Percentiles rank a stretch among this genome's conserved stretches.
Conservation (phyloP, 108 stramenopile species). For the Fragilaria crotonensis region DNA sequence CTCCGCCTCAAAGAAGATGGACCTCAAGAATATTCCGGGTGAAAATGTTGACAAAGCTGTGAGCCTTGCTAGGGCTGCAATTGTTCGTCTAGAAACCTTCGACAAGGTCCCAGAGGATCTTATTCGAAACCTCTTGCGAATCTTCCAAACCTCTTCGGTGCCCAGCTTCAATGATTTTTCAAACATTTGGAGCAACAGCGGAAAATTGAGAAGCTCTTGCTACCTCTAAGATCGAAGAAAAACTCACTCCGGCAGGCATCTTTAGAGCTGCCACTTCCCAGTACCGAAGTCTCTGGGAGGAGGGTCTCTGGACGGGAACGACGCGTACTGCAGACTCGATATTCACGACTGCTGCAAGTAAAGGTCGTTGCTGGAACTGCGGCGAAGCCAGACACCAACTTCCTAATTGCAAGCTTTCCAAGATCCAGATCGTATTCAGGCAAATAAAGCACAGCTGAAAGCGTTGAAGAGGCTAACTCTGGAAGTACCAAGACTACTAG, state of each 20-base stretch:
- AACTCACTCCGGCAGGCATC: too few relatives aligned
- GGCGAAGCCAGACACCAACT: not conserved
- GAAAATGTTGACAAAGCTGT: not conserved
- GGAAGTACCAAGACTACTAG: too few relatives aligned
- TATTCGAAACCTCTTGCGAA: not conserved
- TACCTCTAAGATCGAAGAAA: too few relatives aligned
- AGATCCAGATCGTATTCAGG: not conserved
- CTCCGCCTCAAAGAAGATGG: not conserved
- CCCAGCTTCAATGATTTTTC: not conserved
- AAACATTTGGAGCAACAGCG: too few relatives aligned
- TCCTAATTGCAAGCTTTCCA: not conserved
- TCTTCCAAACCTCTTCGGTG: conserved; percentile 5
- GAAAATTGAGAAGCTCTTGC: too few relatives aligned
- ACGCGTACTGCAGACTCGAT: not conserved
- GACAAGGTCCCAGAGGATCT: not conserved
- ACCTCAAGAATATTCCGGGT: not conserved
- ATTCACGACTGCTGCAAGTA: not conserved
- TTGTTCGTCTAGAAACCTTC: not conserved
- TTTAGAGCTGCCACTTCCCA: too few relatives aligned
- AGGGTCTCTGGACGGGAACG: not conserved
- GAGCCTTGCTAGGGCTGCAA: not conserved
- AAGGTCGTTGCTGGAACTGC: not conserved
- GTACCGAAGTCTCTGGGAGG: too few relatives aligned
- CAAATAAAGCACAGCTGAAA: too few relatives aligned
- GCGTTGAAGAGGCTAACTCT: too few relatives aligned